Percentiles rank a stretch among this genome's conserved stretches.
These are phyloP conservation scores for Lactifluus volemus DNA, from an alignment of 768 basidiomycete species.

Conservation along the genomic window DNA sequence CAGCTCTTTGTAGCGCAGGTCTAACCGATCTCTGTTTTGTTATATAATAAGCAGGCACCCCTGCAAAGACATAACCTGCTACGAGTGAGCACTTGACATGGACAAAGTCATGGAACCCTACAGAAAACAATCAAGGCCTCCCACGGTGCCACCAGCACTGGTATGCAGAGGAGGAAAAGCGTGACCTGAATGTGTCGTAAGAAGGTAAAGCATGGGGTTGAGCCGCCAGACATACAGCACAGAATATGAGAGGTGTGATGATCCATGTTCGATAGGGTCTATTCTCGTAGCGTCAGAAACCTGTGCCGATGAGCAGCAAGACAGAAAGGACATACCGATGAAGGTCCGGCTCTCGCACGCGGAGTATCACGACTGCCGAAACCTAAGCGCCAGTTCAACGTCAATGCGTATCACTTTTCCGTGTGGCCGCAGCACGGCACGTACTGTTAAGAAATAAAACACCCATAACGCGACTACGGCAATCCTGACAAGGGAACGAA, in stretches of 20 bases:
- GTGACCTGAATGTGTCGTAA: neutral
- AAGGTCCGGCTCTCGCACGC: constrained; percentile 2
- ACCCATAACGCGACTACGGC: constrained; percentile 3
- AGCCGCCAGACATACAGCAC: neutral
- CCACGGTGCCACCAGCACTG: neutral
- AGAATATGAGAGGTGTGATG: constrained; percentile 2
- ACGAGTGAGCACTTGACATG: neutral
- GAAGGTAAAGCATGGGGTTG: too few relatives aligned
- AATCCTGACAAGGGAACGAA: constrained; percentile 1
- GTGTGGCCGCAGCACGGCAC: neutral
- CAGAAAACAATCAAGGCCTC: neutral
- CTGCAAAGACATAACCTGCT: neutral
- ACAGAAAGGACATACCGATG: neutral
- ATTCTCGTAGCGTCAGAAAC: neutral
- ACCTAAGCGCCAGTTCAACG: neutral
- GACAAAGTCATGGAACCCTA: neutral
- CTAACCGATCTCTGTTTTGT: neutral
- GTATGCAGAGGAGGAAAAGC: constrained; percentile 4
- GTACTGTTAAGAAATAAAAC: constrained; percentile 6
- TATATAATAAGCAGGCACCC: constrained; percentile 5
- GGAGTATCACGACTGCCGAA: constrained; percentile 1
- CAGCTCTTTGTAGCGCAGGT: neutral
- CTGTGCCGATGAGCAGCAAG: too few relatives aligned
- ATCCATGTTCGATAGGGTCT: constrained; percentile 11
- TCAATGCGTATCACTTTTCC: neutral